Percentiles rank a stretch among this genome's conserved stretches.
These are phyloP conservation scores for Garcia nutans DNA, from an alignment of 345 rosid genomes.

Conservation along the genomic window DNA sequence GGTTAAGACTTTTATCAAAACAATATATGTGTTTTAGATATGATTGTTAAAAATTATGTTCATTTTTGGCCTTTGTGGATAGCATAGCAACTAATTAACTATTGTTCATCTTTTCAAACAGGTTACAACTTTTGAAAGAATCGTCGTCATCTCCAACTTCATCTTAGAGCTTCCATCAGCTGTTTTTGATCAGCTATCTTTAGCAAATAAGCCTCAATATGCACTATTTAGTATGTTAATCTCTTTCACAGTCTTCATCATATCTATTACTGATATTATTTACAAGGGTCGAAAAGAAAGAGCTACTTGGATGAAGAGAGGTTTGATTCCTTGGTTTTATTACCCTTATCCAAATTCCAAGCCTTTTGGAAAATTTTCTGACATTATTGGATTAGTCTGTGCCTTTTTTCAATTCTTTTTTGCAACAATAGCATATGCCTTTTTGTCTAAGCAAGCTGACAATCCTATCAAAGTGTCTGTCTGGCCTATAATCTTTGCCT, in stretches of 20 bases:
- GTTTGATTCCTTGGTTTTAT: no score
- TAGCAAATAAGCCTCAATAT: background rate
- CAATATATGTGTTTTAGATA: no score
- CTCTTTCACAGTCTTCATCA: conserved; percentile 6
- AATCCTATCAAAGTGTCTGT: conserved; percentile 11
- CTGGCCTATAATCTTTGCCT: conserved; percentile 9
- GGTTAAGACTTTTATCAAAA: no score
- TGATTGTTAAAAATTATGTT: no score
- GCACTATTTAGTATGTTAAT: conserved; percentile 18
- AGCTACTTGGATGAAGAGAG: no score
- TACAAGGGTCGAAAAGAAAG: background rate
- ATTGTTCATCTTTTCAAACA: background rate
- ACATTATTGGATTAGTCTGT: background rate
- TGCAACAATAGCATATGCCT: conserved; percentile 7
- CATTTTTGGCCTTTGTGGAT: no score
- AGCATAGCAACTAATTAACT: background rate
- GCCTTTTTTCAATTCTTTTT: background rate
- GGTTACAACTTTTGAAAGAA: conserved; percentile 10
- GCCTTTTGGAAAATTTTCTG: conserved; percentile 12
- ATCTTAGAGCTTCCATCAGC: conserved; percentile 15
- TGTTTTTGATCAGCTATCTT: conserved; percentile 22
- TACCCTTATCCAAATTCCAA: background rate
- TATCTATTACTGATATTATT: conserved; percentile 16
- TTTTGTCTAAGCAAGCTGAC: background rate
- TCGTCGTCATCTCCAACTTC: conserved; percentile 7